Conservation (phyloP, 352 stramenopile genomes). For the Pythium coloratum region DNA sequence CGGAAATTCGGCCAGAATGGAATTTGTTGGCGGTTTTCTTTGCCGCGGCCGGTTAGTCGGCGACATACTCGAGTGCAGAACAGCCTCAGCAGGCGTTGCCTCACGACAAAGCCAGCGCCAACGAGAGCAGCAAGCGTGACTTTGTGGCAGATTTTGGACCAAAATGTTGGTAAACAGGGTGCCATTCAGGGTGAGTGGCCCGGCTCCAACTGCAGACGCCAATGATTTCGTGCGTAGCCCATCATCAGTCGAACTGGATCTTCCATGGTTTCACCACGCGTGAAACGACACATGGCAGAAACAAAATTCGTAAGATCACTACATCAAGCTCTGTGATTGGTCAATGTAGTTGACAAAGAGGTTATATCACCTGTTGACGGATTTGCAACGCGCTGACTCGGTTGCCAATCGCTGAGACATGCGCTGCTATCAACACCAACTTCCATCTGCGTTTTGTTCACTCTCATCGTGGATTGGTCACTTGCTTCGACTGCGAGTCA, state of each 20-base stretch:
- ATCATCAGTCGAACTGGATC: background rate
- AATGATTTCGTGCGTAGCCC: background rate
- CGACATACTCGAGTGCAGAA: background rate
- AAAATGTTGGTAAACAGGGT: background rate
- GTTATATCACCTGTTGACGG: no score
- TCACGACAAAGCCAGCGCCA: background rate
- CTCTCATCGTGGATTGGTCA: background rate
- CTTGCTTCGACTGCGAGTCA: background rate
- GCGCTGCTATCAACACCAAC: background rate
- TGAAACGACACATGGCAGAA: background rate
- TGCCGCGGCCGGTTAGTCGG: background rate
- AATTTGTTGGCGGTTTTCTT: background rate
- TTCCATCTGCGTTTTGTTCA: background rate
- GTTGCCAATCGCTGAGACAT: background rate
- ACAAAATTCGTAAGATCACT: no score
- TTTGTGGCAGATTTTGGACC: background rate
- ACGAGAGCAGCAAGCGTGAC: background rate
- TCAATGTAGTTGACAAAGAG: no score
- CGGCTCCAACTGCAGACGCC: slow-evolving; percentile 1
- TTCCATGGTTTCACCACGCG: background rate
- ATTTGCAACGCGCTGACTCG: no score
- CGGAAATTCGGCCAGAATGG: background rate
- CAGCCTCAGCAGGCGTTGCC: background rate
- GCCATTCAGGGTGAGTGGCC: background rate
- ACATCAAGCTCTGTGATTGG: no score